Conservation (phyloP, 441 rosid genomes). For the Mallotus japonicus region DNA sequence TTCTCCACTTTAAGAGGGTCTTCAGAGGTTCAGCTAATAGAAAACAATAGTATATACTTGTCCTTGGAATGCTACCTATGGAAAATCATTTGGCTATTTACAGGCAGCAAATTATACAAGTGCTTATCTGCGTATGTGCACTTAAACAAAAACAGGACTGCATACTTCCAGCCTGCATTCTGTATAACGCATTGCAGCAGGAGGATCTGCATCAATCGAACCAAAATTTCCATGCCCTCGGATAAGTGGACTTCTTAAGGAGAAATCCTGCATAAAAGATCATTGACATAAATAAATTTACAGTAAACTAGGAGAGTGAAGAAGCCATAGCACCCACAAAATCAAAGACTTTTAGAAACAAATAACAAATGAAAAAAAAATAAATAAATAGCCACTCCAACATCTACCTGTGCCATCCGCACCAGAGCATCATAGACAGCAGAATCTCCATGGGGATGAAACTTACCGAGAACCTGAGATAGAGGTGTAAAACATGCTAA, state of each 20-base stretch:
- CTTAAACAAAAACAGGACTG: constrained; percentile 9
- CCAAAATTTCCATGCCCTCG: constrained; percentile 99
- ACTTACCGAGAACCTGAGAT: constrained; percentile 86
- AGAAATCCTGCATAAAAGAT: constrained; percentile 59
- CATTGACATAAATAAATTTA: background rate
- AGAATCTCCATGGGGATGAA: constrained; percentile 94
- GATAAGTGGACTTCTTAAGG: constrained; percentile 82
- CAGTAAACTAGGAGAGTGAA: background rate
- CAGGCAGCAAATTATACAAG: background rate
- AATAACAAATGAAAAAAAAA: background rate
- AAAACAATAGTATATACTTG: background rate
- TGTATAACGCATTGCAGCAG: constrained; percentile 98
- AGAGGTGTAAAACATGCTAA: background rate
- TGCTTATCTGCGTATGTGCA: too few species aligned
- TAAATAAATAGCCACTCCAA: background rate
- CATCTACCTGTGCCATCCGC: constrained; percentile 94
- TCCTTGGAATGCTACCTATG: background rate
- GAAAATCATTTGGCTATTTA: background rate
- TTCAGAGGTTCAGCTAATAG: too few species aligned
- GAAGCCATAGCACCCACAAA: background rate
- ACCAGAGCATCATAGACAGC: constrained; percentile 95
- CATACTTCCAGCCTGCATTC: constrained; percentile 93
- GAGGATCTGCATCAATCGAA: constrained; percentile 93
- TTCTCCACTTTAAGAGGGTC: too few species aligned
- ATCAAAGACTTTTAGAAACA: background rate